phyloP scores from a whole-genome alignment of 2,329 filamentous ascomycete genomes.

The Trichothecium roseum region DNA sequence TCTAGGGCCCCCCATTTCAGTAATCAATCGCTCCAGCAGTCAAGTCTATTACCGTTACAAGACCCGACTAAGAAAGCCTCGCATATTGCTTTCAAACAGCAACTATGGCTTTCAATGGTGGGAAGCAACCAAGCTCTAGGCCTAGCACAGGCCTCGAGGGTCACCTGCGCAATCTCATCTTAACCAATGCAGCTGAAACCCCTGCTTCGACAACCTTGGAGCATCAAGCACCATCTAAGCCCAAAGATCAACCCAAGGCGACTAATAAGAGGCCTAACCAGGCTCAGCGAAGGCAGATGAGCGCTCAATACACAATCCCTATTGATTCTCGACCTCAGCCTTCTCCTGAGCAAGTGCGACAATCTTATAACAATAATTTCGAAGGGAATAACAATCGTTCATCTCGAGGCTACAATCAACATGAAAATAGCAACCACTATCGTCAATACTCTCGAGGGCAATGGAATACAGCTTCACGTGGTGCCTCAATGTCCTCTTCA shows the following conservation, averaged over 20 bases:
- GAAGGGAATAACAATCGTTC: constrained; percentile 3
- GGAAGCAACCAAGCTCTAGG: too few species aligned
- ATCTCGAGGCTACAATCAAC: constrained; percentile 13
- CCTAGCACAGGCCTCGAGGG: constrained; percentile 34
- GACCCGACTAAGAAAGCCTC: too few species aligned
- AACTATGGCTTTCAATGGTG: too few species aligned
- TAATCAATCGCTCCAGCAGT: too few species aligned
- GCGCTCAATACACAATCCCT: constrained; percentile 44
- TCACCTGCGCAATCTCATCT: constrained; percentile 48
- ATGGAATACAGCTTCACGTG: constrained; percentile 1
- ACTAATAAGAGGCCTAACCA: constrained; percentile 47
- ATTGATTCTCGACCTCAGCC: constrained; percentile 35
- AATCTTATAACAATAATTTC: too few species aligned
- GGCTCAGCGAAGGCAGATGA: constrained; percentile 53
- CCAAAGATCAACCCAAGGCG: constrained; percentile 15
- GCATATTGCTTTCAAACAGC: too few species aligned
- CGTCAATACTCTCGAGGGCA: constrained; percentile 3
- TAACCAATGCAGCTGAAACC: constrained; percentile 33
- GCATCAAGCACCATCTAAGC: neutral
- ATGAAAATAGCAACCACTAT: constrained; percentile 2
- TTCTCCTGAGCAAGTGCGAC: constrained; percentile 1
- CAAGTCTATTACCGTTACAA: too few species aligned
- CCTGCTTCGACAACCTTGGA: constrained; percentile 5
- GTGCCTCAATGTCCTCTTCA: too few species aligned
- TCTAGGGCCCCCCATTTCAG: too few species aligned